Evolutionary conservation across 495 filamentous ascomycete species (phyloP).

Genomic region (Geoglossum glabrum): DNA sequence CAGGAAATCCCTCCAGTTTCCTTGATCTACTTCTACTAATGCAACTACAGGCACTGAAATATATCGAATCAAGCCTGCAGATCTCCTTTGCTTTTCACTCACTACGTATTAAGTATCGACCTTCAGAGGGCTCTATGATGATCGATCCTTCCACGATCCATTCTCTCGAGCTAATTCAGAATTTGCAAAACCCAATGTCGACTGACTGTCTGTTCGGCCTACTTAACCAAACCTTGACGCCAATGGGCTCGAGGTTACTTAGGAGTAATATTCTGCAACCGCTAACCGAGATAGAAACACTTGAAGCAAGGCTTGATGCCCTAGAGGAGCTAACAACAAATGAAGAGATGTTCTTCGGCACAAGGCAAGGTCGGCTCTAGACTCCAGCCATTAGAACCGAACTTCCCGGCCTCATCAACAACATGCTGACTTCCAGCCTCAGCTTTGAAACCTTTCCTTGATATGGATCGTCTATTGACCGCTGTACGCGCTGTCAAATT

Average conservation of each 20-base stretch:
- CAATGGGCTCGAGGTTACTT: constrained; percentile 69
- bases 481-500: constrained; percentile 19
- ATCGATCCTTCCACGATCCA: constrained; percentile 74
- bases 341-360: constrained; percentile 69
- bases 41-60: constrained; percentile 47
- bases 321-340: constrained; percentile 66
- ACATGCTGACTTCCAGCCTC: neutral
- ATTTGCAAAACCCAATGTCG: constrained; percentile 52
- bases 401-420: neutral
- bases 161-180: constrained; percentile 78
- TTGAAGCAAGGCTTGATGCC: constrained; percentile 55
- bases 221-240: constrained; percentile 66
- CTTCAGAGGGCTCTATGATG: constrained; percentile 87
- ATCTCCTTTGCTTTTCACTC: constrained; percentile 53
- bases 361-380: constrained; percentile 34
- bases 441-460: constrained; percentile 52
- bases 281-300: constrained; percentile 44
- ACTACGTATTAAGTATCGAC: constrained; percentile 66
- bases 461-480: constrained; percentile 47
- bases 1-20: neutral
- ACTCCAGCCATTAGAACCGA: neutral
- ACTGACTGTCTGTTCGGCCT: constrained; percentile 66
- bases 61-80: constrained; percentile 47
- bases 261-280: constrained; percentile 75
- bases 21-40: constrained; percentile 9